Evolutionary conservation across 2,329 filamentous ascomycete species (phyloP).

Genomic region (Beauveria varroae): DNA sequence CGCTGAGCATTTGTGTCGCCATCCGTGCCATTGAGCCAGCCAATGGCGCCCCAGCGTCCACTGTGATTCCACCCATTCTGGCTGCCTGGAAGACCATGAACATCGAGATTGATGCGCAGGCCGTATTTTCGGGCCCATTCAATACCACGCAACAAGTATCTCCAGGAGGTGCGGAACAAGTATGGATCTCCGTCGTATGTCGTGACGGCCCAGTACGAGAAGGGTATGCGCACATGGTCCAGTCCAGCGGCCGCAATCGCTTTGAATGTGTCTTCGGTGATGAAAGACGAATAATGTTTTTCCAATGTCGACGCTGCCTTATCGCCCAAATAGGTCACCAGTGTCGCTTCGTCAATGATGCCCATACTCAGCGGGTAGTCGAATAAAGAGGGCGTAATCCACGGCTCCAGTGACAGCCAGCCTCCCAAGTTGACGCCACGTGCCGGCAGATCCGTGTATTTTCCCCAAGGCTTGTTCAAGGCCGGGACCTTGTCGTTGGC

Average conservation of each 20-base stretch:
- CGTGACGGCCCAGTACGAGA: slow-evolving; percentile 88
- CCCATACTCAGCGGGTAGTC: slow-evolving; percentile 52
- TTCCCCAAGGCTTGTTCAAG: slow-evolving; percentile 65
- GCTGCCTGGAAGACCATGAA: slow-evolving; percentile 85
- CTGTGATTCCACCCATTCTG: slow-evolving; percentile 99
- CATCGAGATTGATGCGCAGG: slow-evolving; percentile 82
- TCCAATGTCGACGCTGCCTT: slow-evolving; percentile 65
- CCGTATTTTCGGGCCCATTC: slow-evolving; percentile 93
- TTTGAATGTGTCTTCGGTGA: slow-evolving; percentile 74
- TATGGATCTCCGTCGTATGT: slow-evolving; percentile 85
- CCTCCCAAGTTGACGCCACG: slow-evolving; percentile 89
- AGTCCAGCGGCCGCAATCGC: slow-evolving; percentile 83
- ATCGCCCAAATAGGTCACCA: slow-evolving; percentile 62
- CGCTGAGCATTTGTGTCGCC: slow-evolving; percentile 71
- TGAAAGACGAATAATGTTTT: slow-evolving; percentile 82
- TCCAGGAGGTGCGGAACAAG: slow-evolving; percentile 78
- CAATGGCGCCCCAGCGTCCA: slow-evolving; percentile 70
- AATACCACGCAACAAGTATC: slow-evolving; percentile 85
- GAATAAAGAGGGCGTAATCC: slow-evolving; percentile 92
- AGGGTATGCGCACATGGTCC: slow-evolving; percentile 95
- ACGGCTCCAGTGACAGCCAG: slow-evolving; percentile 90
- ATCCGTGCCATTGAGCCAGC: slow-evolving; percentile 87
- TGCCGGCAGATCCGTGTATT: slow-evolving; percentile 71
- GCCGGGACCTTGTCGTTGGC: slow-evolving; percentile 76
- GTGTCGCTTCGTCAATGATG: slow-evolving; percentile 83